Evolutionary conservation across 1,139 yeast genomes (phyloP).

Genomic region (Barnettozyma hawaiiensis): DNA sequence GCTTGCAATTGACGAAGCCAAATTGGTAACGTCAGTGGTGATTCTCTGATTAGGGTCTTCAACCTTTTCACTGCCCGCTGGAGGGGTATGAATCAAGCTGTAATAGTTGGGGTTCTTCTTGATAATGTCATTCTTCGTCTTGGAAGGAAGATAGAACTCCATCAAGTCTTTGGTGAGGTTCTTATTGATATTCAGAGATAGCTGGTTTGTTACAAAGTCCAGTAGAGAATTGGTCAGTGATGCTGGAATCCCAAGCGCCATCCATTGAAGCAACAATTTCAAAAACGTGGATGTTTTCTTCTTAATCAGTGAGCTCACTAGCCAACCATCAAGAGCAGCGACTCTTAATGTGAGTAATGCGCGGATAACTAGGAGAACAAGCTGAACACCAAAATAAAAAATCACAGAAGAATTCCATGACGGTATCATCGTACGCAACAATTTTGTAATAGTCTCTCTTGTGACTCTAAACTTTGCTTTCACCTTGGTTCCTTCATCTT

Average conservation of each 20-base stretch:
- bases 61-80: slow-evolving; percentile 49
- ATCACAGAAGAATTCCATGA: slow-evolving; percentile 38
- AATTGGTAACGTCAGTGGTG: slow-evolving; percentile 71
- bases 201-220: slow-evolving; percentile 61
- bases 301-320: slow-evolving; percentile 78
- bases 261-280: slow-evolving; percentile 67
- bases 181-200: slow-evolving; percentile 61
- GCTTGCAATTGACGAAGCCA: slow-evolving; percentile 65
- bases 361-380: slow-evolving; percentile 56
- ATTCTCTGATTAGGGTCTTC: slow-evolving; percentile 80
- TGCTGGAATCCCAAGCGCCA: slow-evolving; percentile 83
- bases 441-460: slow-evolving; percentile 30
- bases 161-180: slow-evolving; percentile 62
- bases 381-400: slow-evolving; percentile 47
- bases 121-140: slow-evolving; percentile 26
- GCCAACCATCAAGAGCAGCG: slow-evolving; percentile 79
- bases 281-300: slow-evolving; percentile 63
- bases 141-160: slow-evolving; percentile 62
- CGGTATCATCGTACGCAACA: slow-evolving; percentile 18
- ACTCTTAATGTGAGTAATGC: slow-evolving; percentile 77
- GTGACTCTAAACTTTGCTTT: slow-evolving; percentile 30
- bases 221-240: slow-evolving; percentile 72
- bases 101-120: slow-evolving; percentile 45
- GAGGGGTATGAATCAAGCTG: slow-evolving; percentile 46
- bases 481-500: slow-evolving; percentile 4